phyloP scores from a whole-genome alignment of 208 protist genomes.

The Trypanosoma scelopori region DNA sequence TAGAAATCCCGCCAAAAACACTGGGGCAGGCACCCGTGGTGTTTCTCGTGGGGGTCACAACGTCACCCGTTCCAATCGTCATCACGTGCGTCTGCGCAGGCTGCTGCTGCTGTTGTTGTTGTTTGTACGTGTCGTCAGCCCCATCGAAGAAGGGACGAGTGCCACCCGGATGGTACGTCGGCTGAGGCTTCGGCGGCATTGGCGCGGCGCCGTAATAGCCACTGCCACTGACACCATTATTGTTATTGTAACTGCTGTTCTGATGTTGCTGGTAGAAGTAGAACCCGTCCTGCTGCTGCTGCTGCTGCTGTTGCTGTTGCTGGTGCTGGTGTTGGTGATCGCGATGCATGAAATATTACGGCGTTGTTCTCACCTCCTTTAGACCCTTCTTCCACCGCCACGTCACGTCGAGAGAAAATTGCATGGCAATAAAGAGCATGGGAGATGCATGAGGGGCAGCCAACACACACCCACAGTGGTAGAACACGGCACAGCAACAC shows the following conservation, averaged over 20 bases:
- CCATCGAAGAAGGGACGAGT: conserved; percentile 5
- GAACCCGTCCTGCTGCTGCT: conserved; percentile 14
- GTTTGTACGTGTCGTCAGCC: neutral
- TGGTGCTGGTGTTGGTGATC: conserved; percentile 9
- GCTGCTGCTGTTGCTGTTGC: conserved; percentile 26
- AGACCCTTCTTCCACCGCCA: neutral
- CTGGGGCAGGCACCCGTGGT: conserved; percentile 8
- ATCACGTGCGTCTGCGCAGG: neutral
- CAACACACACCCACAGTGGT: no score
- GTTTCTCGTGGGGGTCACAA: neutral
- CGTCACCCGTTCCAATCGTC: conserved; percentile 2
- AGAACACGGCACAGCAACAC: no score
- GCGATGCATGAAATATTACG: neutral
- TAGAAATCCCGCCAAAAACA: conserved; percentile 2
- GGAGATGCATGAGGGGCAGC: no score
- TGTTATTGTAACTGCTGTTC: neutral
- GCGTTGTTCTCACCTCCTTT: no score
- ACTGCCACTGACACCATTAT: no score
- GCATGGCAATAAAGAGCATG: no score
- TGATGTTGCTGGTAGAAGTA: conserved; percentile 8
- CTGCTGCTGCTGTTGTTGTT: conserved; percentile 1
- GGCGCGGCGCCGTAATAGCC: neutral
- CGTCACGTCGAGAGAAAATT: neutral
- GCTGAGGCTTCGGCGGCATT: neutral
- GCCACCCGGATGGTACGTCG: neutral